Evolutionary conservation across 2,329 filamentous ascomycete species (phyloP).

Genomic region (Magnaporthales sp.): DNA sequence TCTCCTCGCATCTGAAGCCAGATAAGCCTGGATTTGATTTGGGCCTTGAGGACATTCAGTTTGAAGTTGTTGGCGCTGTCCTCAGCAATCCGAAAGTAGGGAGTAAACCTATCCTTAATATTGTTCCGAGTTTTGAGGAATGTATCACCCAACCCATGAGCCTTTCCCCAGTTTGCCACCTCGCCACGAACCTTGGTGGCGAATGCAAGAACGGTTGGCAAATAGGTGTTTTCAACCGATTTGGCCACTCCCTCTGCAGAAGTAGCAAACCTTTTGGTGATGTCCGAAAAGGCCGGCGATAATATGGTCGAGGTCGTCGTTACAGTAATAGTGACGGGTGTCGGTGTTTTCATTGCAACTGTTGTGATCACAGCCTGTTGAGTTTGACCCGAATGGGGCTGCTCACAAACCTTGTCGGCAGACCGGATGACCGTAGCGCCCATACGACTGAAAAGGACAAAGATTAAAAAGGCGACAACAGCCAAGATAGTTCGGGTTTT

Average conservation of each 20-base stretch:
- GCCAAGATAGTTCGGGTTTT: neutral
- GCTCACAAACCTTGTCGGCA: neutral
- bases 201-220: neutral
- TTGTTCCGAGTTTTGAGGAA: neutral
- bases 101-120: neutral
- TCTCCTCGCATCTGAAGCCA: constrained; percentile 47
- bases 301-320: constrained; percentile 2
- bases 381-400: neutral
- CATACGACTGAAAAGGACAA: neutral
- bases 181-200: constrained; percentile 1
- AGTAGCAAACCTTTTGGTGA: neutral
- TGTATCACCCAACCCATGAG: neutral
- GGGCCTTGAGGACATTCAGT: constrained; percentile 33
- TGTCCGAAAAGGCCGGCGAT: neutral
- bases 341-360: neutral
- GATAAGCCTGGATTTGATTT: constrained; percentile 46
- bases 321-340: constrained; percentile 4
- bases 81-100: neutral
- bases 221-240: neutral
- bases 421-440: neutral
- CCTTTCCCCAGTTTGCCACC: neutral
- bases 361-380: neutral
- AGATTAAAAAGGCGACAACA: neutral
- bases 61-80: constrained; percentile 36
- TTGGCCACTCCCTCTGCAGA: neutral